Evolutionary conservation across 495 filamentous ascomycete species (phyloP).

Genomic region (Pseudevernia furfuracea): DNA sequence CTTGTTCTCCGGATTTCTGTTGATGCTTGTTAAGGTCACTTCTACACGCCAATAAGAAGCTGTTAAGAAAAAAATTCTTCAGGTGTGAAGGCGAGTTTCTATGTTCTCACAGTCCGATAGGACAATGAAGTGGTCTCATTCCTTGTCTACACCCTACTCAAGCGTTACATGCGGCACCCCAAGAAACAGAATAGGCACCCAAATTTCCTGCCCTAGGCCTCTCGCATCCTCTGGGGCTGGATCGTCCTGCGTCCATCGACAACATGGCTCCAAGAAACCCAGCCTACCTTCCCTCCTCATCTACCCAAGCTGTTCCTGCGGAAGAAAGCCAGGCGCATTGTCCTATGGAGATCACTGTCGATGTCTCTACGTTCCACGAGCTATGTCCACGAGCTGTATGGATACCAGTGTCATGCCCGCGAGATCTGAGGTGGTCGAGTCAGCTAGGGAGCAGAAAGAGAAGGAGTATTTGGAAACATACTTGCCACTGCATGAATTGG

Average conservation of each 20-base stretch:
- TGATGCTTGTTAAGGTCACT: too few species aligned
- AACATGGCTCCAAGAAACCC: not conserved
- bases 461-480: not conserved
- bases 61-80: not conserved
- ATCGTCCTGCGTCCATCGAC: not conserved
- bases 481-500: not conserved
- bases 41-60: not conserved
- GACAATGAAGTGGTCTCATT: not conserved
- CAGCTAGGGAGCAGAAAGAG: not conserved
- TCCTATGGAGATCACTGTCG: not conserved
- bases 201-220: not conserved
- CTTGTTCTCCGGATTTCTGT: too few species aligned
- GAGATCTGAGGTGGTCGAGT: not conserved
- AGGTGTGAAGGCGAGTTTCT: not conserved
- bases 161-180: not conserved
- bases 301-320: not conserved
- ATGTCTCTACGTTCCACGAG: not conserved
- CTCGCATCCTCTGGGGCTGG: not conserved
- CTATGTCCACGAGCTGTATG: not conserved
- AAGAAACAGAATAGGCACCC: not conserved
- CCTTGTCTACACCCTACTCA: not conserved
- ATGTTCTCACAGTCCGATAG: not conserved
- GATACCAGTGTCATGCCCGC: not conserved
- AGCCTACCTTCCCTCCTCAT: not conserved
- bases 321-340: not conserved